Conservation (phyloP, 257 asterid species). For the Euphrasia confusa region DNA sequence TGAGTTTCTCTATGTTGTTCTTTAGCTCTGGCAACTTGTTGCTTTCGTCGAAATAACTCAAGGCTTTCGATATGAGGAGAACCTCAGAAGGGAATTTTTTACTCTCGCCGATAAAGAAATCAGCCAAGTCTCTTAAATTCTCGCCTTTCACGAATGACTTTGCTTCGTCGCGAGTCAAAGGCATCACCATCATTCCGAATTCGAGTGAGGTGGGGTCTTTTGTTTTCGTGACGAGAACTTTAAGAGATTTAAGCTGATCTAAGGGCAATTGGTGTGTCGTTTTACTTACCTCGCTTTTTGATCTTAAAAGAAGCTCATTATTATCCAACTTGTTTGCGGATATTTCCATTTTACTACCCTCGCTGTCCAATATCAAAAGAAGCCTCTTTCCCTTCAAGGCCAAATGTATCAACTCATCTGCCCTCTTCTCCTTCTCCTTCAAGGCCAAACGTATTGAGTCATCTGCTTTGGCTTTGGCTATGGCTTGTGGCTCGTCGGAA, state of each 20-base stretch:
- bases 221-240: constrained; percentile 10
- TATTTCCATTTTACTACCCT: constrained; percentile 12
- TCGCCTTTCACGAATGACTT: background rate
- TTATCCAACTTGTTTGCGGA: background rate
- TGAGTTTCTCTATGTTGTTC: background rate
- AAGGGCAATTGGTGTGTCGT: background rate
- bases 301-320: constrained; percentile 15
- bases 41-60: constrained; percentile 7
- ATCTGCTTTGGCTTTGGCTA: no score
- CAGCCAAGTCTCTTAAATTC: constrained; percentile 3
- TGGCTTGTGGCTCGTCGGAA: no score
- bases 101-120: constrained; percentile 21
- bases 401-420: background rate
- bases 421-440: no score
- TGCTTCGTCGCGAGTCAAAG: constrained; percentile 19
- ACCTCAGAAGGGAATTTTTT: constrained; percentile 23
- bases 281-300: constrained; percentile 16
- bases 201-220: no score
- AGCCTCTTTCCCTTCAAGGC: background rate
- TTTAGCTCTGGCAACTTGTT: constrained; percentile 22
- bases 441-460: no score
- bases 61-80: constrained; percentile 25
- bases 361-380: constrained; percentile 24
- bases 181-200: constrained; percentile 17
- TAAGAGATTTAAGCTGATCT: background rate